Conservation (phyloP, 768 basidiomycete species). For the Mycena vulgaris region DNA sequence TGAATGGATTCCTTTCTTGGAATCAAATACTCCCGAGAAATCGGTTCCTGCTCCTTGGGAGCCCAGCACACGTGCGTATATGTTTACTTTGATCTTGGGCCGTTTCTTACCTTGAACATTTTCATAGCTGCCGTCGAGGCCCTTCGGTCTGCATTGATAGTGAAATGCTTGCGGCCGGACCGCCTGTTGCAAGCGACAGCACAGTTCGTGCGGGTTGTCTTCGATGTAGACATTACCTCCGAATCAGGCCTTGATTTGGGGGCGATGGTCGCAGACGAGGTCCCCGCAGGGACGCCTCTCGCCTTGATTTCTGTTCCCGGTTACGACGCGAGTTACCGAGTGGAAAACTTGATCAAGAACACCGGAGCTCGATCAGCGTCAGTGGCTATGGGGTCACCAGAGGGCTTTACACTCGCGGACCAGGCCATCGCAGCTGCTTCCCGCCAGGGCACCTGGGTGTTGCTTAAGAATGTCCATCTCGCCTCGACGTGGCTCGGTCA, state of each 20-base stretch:
- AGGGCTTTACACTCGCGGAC: constrained; percentile 96
- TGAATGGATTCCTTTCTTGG: constrained; percentile 82
- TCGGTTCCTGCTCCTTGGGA: constrained; percentile 87
- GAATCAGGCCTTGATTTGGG: constrained; percentile 85
- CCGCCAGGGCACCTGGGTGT: constrained; percentile 95
- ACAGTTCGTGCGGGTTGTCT: constrained; percentile 80
- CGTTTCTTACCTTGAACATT: constrained; percentile 35
- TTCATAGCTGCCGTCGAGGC: constrained; percentile 78
- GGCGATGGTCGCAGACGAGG: constrained; percentile 84
- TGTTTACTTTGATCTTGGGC: not conserved
- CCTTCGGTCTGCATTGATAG: constrained; percentile 81
- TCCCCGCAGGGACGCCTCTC: constrained; percentile 85
- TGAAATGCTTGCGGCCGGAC: constrained; percentile 95
- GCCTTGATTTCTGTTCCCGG: constrained; percentile 95
- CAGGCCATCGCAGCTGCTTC: constrained; percentile 95
- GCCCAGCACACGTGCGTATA: constrained; percentile 77
- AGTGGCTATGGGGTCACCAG: constrained; percentile 98
- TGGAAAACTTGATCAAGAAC: constrained; percentile 88
- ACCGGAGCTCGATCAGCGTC: constrained; percentile 85
- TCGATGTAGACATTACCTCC: constrained; percentile 83
- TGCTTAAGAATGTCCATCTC: constrained; percentile 97
- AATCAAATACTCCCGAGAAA: constrained; percentile 76
- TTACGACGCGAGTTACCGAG: constrained; percentile 98
- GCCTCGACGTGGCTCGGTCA: constrained; percentile 97
- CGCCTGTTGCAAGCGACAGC: constrained; percentile 89